Evolutionary conservation across 305 asterid genomes (phyloP).

Genomic region (Ilex paraguariensis): DNA sequence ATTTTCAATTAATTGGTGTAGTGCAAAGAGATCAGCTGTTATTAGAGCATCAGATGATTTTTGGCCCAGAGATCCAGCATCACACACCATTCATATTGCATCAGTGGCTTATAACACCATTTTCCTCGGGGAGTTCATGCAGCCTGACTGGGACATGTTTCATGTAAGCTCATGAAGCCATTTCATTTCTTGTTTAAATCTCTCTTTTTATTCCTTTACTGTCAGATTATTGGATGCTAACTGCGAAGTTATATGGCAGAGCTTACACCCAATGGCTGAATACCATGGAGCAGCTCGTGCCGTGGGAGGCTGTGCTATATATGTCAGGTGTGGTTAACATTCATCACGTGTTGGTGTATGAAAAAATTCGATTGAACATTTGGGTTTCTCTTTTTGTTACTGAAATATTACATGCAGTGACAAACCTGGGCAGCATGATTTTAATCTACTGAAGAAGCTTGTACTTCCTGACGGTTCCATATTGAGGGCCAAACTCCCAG

Average conservation of each 20-base stretch:
- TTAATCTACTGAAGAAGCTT: conserved; percentile 72
- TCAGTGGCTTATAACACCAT: conserved; percentile 93
- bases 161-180: conserved; percentile 50
- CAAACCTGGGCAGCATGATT: conserved; percentile 90
- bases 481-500: conserved; percentile 85
- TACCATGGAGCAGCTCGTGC: conserved; percentile 95
- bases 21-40: conserved; percentile 70
- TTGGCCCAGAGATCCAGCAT: conserved; percentile 90
- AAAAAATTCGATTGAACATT: background rate
- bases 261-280: conserved; percentile 93
- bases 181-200: conserved; percentile 1
- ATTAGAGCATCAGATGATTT: conserved; percentile 88
- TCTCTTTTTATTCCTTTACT: too few species aligned
- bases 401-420: conserved; percentile 46
- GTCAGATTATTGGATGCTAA: background rate
- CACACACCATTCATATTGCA: conserved; percentile 92
- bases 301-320: conserved; percentile 89
- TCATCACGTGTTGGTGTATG: background rate
- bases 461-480: conserved; percentile 90
- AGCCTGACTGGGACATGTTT: conserved; percentile 99
- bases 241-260: conserved; percentile 28
- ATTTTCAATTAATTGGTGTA: conserved; percentile 18
- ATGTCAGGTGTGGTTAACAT: conserved; percentile 52
- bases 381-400: background rate
- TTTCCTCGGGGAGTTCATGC: conserved; percentile 93